Conservation (phyloP, 2,329 filamentous ascomycete species). For the Diaporthe sp. region DNA sequence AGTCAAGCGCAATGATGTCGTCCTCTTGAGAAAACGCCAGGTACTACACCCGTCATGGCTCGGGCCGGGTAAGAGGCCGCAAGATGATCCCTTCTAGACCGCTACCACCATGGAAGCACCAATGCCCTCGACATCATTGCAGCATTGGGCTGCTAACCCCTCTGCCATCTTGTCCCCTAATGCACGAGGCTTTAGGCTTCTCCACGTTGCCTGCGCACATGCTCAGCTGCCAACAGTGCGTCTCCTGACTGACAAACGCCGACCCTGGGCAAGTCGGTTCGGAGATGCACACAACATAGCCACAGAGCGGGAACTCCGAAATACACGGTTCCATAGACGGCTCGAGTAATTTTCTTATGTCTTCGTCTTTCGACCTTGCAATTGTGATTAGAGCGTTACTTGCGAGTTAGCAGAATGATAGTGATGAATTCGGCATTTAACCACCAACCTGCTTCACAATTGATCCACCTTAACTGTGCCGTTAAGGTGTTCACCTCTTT, state of each 20-base stretch:
- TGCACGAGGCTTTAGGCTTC: neutral
- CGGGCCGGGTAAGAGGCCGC: neutral
- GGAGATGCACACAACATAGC: neutral
- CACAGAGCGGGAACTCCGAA: too few species aligned
- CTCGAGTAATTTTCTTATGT: too few species aligned
- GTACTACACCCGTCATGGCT: neutral
- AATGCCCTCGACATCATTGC: constrained; percentile 2
- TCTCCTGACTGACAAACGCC: neutral
- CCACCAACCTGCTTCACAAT: too few species aligned
- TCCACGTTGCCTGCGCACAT: neutral
- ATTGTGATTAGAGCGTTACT: too few species aligned
- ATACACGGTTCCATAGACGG: too few species aligned
- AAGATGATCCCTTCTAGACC: neutral
- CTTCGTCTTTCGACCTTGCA: too few species aligned
- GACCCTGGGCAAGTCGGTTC: neutral
- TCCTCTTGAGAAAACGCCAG: neutral
- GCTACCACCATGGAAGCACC: neutral
- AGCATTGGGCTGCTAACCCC: constrained; percentile 3
- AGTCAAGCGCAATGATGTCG: neutral
- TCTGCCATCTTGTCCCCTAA: neutral
- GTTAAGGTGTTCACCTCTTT: too few species aligned
- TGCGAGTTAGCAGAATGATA: too few species aligned
- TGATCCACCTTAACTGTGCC: too few species aligned
- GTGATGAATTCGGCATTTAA: too few species aligned
- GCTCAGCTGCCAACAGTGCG: neutral